These are phyloP conservation scores for Clavispora phyllophila DNA, from an alignment of 805 yeast genomes.

Conservation along the genomic window DNA sequence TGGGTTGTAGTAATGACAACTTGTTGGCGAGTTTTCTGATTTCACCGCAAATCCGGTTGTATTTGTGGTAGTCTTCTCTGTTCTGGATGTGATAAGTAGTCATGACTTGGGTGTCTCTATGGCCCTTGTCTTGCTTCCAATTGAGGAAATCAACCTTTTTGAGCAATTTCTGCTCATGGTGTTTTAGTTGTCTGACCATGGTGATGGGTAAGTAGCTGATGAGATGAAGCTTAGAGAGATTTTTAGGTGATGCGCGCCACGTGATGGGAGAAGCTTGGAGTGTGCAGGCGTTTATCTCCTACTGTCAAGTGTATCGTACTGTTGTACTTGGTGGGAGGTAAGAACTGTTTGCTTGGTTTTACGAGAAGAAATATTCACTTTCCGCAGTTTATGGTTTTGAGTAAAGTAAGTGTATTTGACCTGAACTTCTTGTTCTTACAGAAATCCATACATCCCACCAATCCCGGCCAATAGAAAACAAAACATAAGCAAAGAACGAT, in stretches of 20 bases:
- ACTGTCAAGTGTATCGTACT: no score
- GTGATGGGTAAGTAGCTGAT: neutral
- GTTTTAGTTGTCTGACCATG: conserved; percentile 74
- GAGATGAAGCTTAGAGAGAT: neutral
- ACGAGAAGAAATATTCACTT: no score
- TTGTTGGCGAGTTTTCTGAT: conserved; percentile 83
- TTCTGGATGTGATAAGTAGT: conserved; percentile 88
- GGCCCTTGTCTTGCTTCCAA: conserved; percentile 96
- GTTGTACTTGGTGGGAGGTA: no score
- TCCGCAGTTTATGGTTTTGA: no score
- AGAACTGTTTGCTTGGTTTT: no score
- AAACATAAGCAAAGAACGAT: no score
- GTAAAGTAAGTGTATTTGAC: no score
- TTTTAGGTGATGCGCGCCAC: neutral
- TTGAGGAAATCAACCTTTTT: conserved; percentile 95
- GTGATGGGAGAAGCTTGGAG: no score
- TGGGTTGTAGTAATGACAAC: conserved; percentile 77
- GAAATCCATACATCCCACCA: no score
- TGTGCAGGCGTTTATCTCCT: no score
- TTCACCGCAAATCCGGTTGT: conserved; percentile 89
- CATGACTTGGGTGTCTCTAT: conserved; percentile 96
- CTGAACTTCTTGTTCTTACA: no score
- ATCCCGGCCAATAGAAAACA: no score
- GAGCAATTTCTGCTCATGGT: conserved; percentile 91
- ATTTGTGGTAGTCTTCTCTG: conserved; percentile 92